Base-by-base conservation (phyloP, 345 rosid species). In the Barbarea vulgaris region DNA sequence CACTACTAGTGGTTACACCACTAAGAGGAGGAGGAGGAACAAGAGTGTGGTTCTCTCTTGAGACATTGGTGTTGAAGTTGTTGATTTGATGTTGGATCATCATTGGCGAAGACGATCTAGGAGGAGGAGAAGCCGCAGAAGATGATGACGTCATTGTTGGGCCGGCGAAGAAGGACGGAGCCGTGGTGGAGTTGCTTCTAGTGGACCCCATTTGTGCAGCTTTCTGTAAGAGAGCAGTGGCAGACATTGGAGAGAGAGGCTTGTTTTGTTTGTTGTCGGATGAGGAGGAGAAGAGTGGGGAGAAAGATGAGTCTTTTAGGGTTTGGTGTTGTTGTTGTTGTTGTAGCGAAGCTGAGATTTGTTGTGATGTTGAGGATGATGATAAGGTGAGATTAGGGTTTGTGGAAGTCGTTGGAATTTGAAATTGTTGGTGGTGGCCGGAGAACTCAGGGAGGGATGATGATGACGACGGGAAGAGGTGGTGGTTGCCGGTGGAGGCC, bases 131-230 rank as follows among this genome's bases (percentile, higher is more conserved):
- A 63, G 87, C 72, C 7, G 89, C 72, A 7, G 86, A 76, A 46
- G 79, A 77, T 80, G 89, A 82, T 8, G 88, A 52, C 3, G 89
- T 83, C 52, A 82, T 77, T 52, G 71, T 79, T 64, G 73, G 66
- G 22, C 63, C 83, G 42, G 79, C 83, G 24, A 85, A 78, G 52
- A 85, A 66, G 33, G 90, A 77, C 1, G 85, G 84, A 67, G 69
- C 15, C 4, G 85, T 68, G 64, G 77, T 52, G 73, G 77, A 36
- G 47, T 84, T 89, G 88, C 89, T 87, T 82, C 93, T 83, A 27
- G 93, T 85, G 31, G 97, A 94, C 4, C 98, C 98, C 82, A 94
- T 91, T 73, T 88, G 97, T 4, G 98, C 98, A 30, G 97, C 98
- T 65, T 94, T 94, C 52, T 91, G 98, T 37, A 94, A 80, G 28